A percentile compares a stretch with the other conserved stretches of the same genome.
Evolutionary conservation across 2,329 filamentous ascomycete genomes (phyloP).

Genomic region (Pseudogymnoascus sp.): DNA sequence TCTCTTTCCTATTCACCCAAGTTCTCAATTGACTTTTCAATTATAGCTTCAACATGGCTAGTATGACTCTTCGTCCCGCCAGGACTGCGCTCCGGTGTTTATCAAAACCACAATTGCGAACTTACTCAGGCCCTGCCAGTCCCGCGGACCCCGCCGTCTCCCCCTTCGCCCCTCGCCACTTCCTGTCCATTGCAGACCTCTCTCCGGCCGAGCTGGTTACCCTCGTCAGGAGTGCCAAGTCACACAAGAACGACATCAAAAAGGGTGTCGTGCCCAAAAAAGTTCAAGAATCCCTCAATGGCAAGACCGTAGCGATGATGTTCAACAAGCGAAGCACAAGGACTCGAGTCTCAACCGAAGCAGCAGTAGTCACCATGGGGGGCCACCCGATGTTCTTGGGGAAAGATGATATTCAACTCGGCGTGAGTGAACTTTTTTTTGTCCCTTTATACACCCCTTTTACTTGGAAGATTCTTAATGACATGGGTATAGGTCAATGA

Average conservation of each 20-base stretch:
- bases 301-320: conserved; percentile 85
- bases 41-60: conserved; percentile 16
- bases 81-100: conserved; percentile 19
- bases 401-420: conserved; percentile 91
- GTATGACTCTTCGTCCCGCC: conserved; percentile 18
- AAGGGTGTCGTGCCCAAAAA: conserved; percentile 50
- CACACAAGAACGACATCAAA: conserved; percentile 71
- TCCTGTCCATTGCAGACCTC: conserved; percentile 86
- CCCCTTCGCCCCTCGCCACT: conserved; percentile 64
- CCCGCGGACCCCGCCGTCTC: conserved; percentile 24
- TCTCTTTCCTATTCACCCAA: not conserved
- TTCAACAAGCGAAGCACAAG: conserved; percentile 95
- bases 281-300: conserved; percentile 55
- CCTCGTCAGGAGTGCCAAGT: conserved; percentile 72
- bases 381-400: conserved; percentile 95
- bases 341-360: conserved; percentile 88
- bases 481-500: conserved; percentile 64
- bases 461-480: not conserved
- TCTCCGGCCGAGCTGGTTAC: conserved; percentile 68
- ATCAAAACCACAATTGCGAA: conserved; percentile 16
- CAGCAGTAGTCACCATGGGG: conserved; percentile 77
- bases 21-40: conserved; percentile 12
- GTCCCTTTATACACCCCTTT: not conserved
- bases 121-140: conserved; percentile 15
- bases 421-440: conserved; percentile 43